Percentiles rank a stretch among this genome's conserved stretches.
phyloP scores from a whole-genome alignment of 192 early-diverging fungal genomes.

The Haplosporangium gracile region DNA sequence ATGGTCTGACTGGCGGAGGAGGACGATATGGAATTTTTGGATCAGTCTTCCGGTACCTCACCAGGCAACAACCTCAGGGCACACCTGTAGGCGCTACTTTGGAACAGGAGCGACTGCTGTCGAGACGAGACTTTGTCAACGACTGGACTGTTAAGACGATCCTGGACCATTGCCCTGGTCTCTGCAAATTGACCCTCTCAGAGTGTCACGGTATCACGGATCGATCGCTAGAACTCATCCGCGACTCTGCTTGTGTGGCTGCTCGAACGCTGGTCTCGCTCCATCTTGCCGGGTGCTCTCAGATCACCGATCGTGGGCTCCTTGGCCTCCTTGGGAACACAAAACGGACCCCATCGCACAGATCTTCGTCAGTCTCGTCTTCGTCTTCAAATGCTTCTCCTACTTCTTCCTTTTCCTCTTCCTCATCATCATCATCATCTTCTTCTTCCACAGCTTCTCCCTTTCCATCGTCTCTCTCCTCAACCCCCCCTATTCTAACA shows the following conservation, averaged over 20 bases:
- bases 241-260: constrained; percentile 17
- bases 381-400: neutral
- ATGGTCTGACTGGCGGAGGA: neutral
- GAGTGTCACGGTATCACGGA: constrained; percentile 56
- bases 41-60: constrained; percentile 12
- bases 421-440: neutral
- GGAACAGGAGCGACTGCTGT: constrained; percentile 19
- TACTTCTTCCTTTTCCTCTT: neutral
- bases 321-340: constrained; percentile 17
- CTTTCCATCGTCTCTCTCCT: neutral
- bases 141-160: constrained; percentile 54
- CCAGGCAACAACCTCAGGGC: neutral
- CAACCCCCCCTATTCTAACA: neutral
- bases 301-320: constrained; percentile 54
- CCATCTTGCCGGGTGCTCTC: constrained; percentile 39
- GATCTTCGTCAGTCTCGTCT: neutral
- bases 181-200: constrained; percentile 54
- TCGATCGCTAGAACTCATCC: constrained; percentile 9
- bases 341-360: neutral
- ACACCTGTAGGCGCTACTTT: neutral
- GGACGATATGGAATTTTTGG: constrained; percentile 13
- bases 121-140: constrained; percentile 46
- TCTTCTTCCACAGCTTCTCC: neutral
- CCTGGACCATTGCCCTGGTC: constrained; percentile 46
- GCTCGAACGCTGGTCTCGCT: constrained; percentile 29